phyloP scores from a whole-genome alignment of 2,329 filamentous ascomycete genomes.

The Fusarium papillatum region DNA sequence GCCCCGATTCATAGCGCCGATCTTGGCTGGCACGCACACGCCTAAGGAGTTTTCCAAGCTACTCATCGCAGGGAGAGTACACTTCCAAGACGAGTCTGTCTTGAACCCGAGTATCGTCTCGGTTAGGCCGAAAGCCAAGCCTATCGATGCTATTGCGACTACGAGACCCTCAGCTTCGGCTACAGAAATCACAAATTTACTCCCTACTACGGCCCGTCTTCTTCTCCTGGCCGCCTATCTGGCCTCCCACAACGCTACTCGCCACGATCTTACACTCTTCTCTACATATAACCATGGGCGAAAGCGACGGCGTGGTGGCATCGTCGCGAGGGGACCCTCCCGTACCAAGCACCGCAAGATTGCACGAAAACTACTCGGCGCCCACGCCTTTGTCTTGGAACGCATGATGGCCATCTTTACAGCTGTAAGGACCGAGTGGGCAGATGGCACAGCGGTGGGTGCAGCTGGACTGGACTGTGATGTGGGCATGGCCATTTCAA shows the following conservation, averaged over 20 bases:
- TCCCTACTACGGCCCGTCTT: constrained; percentile 81
- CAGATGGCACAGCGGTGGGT: constrained; percentile 45
- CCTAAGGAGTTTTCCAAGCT: constrained; percentile 89
- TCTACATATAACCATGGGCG: constrained; percentile 75
- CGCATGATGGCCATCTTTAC: constrained; percentile 84
- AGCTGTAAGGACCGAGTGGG: constrained; percentile 72
- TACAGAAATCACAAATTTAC: constrained; percentile 65
- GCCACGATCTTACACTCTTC: constrained; percentile 82
- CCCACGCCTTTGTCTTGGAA: constrained; percentile 83
- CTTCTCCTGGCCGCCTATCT: constrained; percentile 85
- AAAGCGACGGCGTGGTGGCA: constrained; percentile 63
- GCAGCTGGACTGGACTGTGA: constrained; percentile 63
- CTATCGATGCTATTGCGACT: neutral
- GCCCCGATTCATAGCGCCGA: constrained; percentile 85
- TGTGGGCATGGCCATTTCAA: constrained; percentile 76
- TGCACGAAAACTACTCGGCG: constrained; percentile 81
- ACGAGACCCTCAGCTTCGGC: constrained; percentile 34
- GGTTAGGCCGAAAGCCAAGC: constrained; percentile 31
- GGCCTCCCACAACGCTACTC: constrained; percentile 82
- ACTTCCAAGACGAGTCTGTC: constrained; percentile 81
- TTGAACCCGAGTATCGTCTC: constrained; percentile 75
- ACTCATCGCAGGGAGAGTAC: constrained; percentile 76
- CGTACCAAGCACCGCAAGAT: constrained; percentile 77
- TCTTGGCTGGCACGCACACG: constrained; percentile 79
- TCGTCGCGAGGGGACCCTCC: constrained; percentile 48